These are phyloP conservation scores for Blastobotrys buckinghamii DNA, from an alignment of 1,139 yeast genomes.

Conservation along the genomic window DNA sequence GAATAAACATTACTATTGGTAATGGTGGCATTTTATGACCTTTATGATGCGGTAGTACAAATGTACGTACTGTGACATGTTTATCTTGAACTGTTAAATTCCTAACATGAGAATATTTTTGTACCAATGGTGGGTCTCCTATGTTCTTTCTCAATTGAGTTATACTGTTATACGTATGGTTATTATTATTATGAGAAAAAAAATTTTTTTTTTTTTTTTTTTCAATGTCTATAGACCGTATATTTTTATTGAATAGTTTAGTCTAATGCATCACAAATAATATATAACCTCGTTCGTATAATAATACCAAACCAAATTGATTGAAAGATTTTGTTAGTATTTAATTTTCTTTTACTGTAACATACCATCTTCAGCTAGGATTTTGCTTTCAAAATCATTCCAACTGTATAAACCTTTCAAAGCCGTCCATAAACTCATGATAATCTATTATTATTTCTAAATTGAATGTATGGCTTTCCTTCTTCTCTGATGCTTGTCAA, in stretches of 20 bases:
- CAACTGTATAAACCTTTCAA: constrained; percentile 24
- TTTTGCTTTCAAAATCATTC: constrained; percentile 23
- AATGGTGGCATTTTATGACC: constrained; percentile 33
- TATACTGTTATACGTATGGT: too few relatives aligned
- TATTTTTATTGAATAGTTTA: not conserved
- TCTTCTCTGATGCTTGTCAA: too few relatives aligned
- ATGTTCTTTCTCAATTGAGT: constrained; percentile 6
- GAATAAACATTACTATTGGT: constrained; percentile 58
- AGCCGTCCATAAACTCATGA: constrained; percentile 7
- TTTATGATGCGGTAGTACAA: constrained; percentile 31
- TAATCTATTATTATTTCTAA: not conserved
- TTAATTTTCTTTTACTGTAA: not conserved
- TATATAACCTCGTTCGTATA: too few relatives aligned
- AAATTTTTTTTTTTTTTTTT: not conserved
- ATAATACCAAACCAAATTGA: too few relatives aligned
- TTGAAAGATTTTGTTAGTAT: too few relatives aligned
- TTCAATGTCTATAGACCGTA: not conserved
- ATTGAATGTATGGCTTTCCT: too few relatives aligned
- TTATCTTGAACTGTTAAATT: constrained; percentile 5
- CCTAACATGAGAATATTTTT: constrained; percentile 17
- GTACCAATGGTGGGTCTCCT: constrained; percentile 24
- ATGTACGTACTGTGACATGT: constrained; percentile 24
- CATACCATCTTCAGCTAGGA: constrained; percentile 23
- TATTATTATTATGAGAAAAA: not conserved
- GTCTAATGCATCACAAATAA: too few relatives aligned